A percentile compares a stretch with the other conserved stretches of the same genome.
Evolutionary conservation across 257 asterid genomes (phyloP).

Genomic region (Solanum verrucosum): DNA sequence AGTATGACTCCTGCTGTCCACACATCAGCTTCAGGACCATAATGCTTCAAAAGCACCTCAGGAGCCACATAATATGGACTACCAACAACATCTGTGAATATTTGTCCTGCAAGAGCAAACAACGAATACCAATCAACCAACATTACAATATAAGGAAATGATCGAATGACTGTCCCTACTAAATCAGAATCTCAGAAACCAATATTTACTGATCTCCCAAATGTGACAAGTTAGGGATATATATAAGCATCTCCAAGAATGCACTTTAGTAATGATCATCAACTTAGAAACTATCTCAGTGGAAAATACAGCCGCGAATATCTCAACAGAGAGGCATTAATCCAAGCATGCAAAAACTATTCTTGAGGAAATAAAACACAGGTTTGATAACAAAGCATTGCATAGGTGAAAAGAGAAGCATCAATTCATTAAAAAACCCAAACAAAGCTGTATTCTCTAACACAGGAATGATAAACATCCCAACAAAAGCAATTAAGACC

Average conservation of each 20-base stretch:
- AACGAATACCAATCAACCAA: background rate
- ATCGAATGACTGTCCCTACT: background rate
- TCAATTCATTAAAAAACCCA: background rate
- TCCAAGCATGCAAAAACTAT: background rate
- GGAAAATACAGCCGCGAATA: background rate
- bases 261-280: background rate
- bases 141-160: background rate
- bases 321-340: background rate
- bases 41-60: constrained; percentile 3
- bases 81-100: constrained; percentile 3
- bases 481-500: background rate
- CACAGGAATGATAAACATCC: background rate
- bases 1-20: constrained; percentile 1
- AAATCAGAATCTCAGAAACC: background rate
- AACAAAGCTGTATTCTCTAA: background rate
- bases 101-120: background rate
- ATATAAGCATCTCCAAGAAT: background rate
- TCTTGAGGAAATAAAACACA: background rate
- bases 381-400: background rate
- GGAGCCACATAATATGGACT: constrained; percentile 9
- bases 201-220: background rate
- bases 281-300: background rate
- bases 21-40: constrained; percentile 6
- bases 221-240: background rate
- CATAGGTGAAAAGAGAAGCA: background rate